Evolutionary conservation across 177 flowering plant genomes (phyloP).

Genomic region (Telopea speciosissima): DNA sequence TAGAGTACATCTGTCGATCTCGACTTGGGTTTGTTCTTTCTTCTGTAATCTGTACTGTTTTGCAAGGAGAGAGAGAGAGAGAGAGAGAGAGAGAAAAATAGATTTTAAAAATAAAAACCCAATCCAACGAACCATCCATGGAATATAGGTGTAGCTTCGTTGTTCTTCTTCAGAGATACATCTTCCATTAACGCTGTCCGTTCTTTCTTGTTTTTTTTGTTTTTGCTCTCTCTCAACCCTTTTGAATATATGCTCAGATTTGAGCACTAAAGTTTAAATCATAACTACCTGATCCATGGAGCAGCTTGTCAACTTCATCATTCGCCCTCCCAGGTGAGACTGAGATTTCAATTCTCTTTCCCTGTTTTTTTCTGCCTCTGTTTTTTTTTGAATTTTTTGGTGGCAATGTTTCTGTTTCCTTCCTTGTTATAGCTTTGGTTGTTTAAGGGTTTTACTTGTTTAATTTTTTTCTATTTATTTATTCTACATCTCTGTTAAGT

Average conservation of each 20-base stretch:
- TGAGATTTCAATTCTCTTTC: neutral
- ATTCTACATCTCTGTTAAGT: neutral
- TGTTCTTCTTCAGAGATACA: no score
- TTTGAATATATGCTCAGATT: no score
- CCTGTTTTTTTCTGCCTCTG: neutral
- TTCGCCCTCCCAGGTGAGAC: conserved; percentile 87
- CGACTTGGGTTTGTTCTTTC: no score
- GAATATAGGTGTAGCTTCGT: no score
- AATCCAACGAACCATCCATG: no score
- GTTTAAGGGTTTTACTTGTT: neutral
- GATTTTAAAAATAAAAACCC: no score
- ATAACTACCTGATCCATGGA: conserved; percentile 46
- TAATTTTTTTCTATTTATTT: neutral
- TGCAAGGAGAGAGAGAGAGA: neutral
- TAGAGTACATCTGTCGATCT: no score
- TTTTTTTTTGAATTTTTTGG: neutral
- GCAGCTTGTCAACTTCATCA: conserved; percentile 88
- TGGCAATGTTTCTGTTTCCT: neutral
- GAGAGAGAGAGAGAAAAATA: neutral
- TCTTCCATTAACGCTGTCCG: no score
- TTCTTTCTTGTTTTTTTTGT: no score
- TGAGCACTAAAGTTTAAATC: no score
- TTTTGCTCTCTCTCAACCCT: no score
- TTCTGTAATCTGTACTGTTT: no score
- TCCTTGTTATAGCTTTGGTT: neutral